Evolutionary conservation across 2,329 filamentous ascomycete genomes (phyloP).

Genomic region (Fusarium sp.): DNA sequence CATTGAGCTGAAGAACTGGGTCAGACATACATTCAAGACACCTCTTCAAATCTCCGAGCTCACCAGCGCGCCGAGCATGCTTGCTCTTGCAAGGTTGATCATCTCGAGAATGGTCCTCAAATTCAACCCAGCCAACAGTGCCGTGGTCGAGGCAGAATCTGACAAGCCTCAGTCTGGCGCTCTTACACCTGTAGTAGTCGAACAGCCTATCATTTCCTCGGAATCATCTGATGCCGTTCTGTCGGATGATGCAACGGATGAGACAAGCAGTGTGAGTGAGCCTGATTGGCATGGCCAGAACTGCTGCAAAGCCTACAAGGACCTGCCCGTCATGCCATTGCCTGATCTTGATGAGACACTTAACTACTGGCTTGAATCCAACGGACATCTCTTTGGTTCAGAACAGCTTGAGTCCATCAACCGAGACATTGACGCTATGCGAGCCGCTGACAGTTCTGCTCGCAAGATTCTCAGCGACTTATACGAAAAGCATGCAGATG

Average conservation of each 20-base stretch:
- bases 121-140: background rate
- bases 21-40: conserved; percentile 8
- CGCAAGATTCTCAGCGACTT: background rate
- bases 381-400: background rate
- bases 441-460: background rate
- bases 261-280: background rate
- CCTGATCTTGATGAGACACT: conserved; percentile 8
- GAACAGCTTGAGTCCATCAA: conserved; percentile 3
- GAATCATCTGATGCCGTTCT: background rate
- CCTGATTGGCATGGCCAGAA: conserved; percentile 1
- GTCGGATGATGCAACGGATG: background rate
- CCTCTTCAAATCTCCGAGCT: conserved; percentile 14
- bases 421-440: background rate
- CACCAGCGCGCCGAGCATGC: conserved; percentile 6
- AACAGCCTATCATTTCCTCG: background rate
- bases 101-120: conserved; percentile 10
- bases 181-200: background rate
- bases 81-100: background rate
- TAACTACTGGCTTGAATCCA: conserved; percentile 12
- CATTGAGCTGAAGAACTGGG: conserved; percentile 18
- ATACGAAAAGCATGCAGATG: background rate
- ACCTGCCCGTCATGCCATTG: conserved; percentile 4
- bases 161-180: background rate
- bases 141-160: background rate
- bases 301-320: background rate